Percentiles rank a stretch among this genome's conserved stretches.
These are phyloP conservation scores for Magnolia officinalis DNA, from an alignment of 164 flowering plant species.

Conservation along the genomic window DNA sequence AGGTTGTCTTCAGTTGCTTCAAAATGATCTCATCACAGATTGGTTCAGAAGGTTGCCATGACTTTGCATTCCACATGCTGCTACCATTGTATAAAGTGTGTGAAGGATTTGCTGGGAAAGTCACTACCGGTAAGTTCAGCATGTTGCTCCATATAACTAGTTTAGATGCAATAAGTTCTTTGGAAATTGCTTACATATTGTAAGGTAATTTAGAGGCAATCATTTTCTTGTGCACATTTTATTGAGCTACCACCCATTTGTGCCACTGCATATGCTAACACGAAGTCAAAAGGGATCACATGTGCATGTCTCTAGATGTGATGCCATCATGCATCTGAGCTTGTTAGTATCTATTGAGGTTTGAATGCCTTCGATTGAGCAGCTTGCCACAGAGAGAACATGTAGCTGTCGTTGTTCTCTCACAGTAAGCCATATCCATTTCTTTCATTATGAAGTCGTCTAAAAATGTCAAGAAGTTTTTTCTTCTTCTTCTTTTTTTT, in stretches of 20 bases:
- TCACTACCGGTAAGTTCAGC: constrained; percentile 52
- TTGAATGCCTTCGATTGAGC: too few relatives aligned
- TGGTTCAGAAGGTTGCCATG: constrained; percentile 36
- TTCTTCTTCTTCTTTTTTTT: too few relatives aligned
- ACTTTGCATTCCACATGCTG: constrained; percentile 53
- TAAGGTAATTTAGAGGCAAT: neutral
- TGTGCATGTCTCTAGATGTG: neutral
- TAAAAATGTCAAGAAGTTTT: too few relatives aligned
- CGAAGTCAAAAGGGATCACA: neutral
- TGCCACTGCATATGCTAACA: neutral
- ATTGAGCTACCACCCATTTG: too few relatives aligned
- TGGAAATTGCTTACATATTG: neutral
- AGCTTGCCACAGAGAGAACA: too few relatives aligned
- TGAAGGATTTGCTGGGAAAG: constrained; percentile 87
- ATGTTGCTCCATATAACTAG: neutral
- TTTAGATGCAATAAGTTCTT: neutral
- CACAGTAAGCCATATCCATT: too few relatives aligned
- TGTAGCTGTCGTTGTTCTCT: too few relatives aligned
- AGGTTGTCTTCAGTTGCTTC: constrained; percentile 57
- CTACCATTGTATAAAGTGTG: constrained; percentile 76
- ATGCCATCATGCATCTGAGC: too few relatives aligned
- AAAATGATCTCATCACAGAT: constrained; percentile 33
- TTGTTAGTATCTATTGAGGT: too few relatives aligned
- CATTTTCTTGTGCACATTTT: too few relatives aligned
- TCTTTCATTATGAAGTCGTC: too few relatives aligned